Conservation (phyloP, 495 filamentous ascomycete species). For the Aspergillus cavernicola region DNA sequence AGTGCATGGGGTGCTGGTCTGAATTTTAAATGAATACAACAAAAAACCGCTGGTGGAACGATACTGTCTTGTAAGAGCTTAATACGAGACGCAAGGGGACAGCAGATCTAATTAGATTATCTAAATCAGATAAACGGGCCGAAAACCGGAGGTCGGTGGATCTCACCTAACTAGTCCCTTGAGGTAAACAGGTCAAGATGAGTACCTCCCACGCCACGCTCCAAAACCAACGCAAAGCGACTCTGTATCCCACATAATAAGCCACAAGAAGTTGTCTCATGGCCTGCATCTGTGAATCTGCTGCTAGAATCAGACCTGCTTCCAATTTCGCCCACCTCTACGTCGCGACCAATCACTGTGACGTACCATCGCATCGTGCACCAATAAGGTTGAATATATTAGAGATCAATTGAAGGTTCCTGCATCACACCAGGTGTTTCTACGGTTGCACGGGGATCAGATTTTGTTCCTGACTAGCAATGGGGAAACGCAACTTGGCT, state of each 20-base stretch:
- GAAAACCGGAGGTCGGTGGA: slow-evolving; percentile 17
- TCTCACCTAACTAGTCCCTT: slow-evolving; percentile 8
- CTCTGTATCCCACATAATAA: slow-evolving; percentile 6
- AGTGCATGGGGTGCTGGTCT: too few species aligned
- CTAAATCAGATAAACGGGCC: slow-evolving; percentile 24
- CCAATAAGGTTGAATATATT: slow-evolving; percentile 19
- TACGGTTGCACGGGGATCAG: neutral
- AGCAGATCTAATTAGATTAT: slow-evolving; percentile 26
- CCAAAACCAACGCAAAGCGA: neutral
- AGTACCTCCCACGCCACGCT: neutral
- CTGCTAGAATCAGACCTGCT: slow-evolving; percentile 4
- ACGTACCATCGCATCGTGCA: slow-evolving; percentile 10
- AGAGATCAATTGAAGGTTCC: slow-evolving; percentile 15
- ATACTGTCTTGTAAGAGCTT: neutral
- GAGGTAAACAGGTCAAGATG: neutral
- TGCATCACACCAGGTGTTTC: slow-evolving; percentile 13
- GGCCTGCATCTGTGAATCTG: slow-evolving; percentile 1
- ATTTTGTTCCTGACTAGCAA: neutral
- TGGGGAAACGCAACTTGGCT: slow-evolving; percentile 14
- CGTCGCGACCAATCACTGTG: slow-evolving; percentile 14
- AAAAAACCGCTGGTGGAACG: too few species aligned
- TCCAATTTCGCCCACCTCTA: slow-evolving; percentile 12
- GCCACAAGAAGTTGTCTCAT: neutral
- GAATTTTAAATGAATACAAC: too few species aligned
- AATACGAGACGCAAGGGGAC: slow-evolving; percentile 1